Evolutionary conservation across 495 filamentous ascomycete species (phyloP), one percentile per base, ranked within the genome.

Genomic region (Aspergillus olivimuriae): DNA sequence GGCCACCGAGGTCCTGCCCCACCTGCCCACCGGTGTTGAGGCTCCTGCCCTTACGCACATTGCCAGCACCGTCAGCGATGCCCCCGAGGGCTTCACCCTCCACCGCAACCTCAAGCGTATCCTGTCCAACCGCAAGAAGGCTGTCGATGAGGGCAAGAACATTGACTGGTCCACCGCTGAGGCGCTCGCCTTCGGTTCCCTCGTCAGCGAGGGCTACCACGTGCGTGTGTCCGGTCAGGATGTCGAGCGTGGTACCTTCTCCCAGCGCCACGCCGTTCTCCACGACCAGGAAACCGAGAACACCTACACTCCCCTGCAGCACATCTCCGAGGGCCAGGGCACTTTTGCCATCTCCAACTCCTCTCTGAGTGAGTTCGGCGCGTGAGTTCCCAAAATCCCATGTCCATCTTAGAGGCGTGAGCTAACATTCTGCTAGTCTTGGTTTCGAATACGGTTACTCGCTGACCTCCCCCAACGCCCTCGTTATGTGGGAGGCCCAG

Each of bases 381-480:
- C 77, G 70, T 81, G 71, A 68, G 77, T 73, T 39, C 23, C 16
- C 7, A 10, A 9, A 40, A 39, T 32, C 35, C 23, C 16, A 5
- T 39, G 16, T 37, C 22, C 15, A 6, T 45, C 17, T 10, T 39
- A 10, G 16, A 0, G 8, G 21, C 16, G 5, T 15, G 48, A 41
- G 6, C 4, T 38, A 43, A 41, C 63, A 5, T 15, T 48, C 21
- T 48, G 42, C 8, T 50, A 80, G 77, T 55, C 86, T 98, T 52
- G 92, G 92, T 46, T 98, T 98, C 61, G 92, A 98, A 65, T 98
- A 98, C 57, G 92, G 92, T 55, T 98, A 98, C 73, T 97, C 94
- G 7, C 69, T 98, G 35, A 94, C 88, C 43, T 96, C 94, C 34
- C 92, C 92, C 30, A 91, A 95, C 62, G 92, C 91, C 31, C 78